Base-by-base conservation (phyloP, 2,329 filamentous ascomycete genomes). In the Ceratocystis albifundus region DNA sequence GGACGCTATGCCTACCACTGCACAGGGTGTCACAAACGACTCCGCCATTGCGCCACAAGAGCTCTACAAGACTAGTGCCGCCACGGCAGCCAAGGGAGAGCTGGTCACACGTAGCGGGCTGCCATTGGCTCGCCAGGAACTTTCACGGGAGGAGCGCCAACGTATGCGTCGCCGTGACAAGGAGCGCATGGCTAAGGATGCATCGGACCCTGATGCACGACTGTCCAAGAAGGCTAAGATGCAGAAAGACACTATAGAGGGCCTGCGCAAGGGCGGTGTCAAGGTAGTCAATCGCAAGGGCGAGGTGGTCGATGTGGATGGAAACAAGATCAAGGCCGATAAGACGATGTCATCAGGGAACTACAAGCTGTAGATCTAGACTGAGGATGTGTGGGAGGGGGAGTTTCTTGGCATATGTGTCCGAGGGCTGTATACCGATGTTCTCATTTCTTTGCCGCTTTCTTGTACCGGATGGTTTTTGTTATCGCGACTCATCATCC, bases 1-100 rank as follows among this genome's bases (percentile, higher is more conserved):
- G 78, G 94, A 99, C 73, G 93, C 91, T 1, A 88, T 96, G 71
- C 93, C 94, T 6, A 87, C 88, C 17, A 90, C 88, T 0, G 88
- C 89, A 55, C 86, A 87, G 72, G 89, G 88, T 53, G 84, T 91
- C 67, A 80, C 81, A 15, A 83, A 81, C 59, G 79, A 84, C 70
- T 89, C 87, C 72, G 88, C 88, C 79, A 83, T 99, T 68, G 94
- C 94, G 59, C 94, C 94, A 2, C 94, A 97, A 74, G 94, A 99
- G 76, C 82, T 99, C 30, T 99, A 97, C 79, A 86, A 85, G 71
- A 85, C 90, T n/a, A 86, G 88, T 67, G 84, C 87, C 20, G 50
- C 46, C 36, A 64, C 63, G 25, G 66, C 66, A 7, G 85, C 86
- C 69, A 85, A 88, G 71, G 85, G 86, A 64, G 91, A 96, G 74